These are phyloP conservation scores for Penicillium paneum DNA, from an alignment of 2,329 filamentous ascomycete species.

Conservation along the genomic window DNA sequence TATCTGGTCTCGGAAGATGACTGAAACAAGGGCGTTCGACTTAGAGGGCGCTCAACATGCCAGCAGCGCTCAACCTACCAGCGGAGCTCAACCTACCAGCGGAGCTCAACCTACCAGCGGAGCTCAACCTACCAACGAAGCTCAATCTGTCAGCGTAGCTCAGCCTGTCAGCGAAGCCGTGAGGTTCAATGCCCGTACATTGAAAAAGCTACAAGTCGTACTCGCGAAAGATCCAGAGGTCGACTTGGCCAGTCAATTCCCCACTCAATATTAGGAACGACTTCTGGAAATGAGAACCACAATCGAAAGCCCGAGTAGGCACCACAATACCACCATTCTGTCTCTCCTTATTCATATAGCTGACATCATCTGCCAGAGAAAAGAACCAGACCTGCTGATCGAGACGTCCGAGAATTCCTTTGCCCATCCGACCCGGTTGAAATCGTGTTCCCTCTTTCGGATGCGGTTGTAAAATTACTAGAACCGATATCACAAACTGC, in stretches of 20 bases:
- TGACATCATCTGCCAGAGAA: background rate
- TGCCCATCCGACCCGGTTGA: slow-evolving; percentile 2
- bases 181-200: slow-evolving; percentile 23
- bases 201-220: slow-evolving; percentile 23
- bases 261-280: too few species aligned
- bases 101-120: too few species aligned
- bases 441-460: slow-evolving; percentile 3
- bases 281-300: too few species aligned
- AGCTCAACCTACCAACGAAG: background rate
- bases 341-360: background rate
- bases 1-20: background rate
- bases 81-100: slow-evolving; percentile 10
- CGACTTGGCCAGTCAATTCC: slow-evolving; percentile 20
- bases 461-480: slow-evolving; percentile 1
- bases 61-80: background rate
- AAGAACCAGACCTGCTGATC: background rate
- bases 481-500: background rate
- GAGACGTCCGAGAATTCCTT: slow-evolving; percentile 8
- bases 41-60: background rate
- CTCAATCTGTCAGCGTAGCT: background rate
- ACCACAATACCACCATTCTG: background rate
- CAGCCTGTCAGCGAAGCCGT: slow-evolving; percentile 22
- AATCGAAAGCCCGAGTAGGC: background rate
- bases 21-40: background rate
- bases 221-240: slow-evolving; percentile 21